phyloP scores from a whole-genome alignment of 2,329 filamentous ascomycete species.

The Hypoxylon sp. region DNA sequence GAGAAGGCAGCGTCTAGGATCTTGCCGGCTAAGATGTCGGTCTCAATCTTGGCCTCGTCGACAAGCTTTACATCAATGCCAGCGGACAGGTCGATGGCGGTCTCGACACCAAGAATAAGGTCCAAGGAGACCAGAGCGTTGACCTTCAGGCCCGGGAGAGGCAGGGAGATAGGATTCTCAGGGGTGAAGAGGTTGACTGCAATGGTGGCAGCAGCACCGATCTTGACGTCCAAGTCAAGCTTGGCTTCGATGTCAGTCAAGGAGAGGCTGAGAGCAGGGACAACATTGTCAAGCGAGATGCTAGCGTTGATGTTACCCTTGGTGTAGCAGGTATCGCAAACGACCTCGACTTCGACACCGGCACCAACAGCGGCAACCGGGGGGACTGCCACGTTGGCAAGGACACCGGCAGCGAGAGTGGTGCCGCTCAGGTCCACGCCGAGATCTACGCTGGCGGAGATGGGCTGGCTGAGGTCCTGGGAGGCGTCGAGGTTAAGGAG shows the following conservation, averaged over 20 bases:
- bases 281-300: slow-evolving; percentile 57
- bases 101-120: slow-evolving; percentile 64
- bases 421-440: slow-evolving; percentile 47
- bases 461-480: slow-evolving; percentile 44
- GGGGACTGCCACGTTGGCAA: slow-evolving; percentile 56
- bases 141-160: slow-evolving; percentile 58
- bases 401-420: slow-evolving; percentile 47
- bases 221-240: slow-evolving; percentile 62
- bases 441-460: slow-evolving; percentile 46
- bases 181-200: slow-evolving; percentile 64
- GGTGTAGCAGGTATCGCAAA: slow-evolving; percentile 64
- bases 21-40: slow-evolving; percentile 59
- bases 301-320: slow-evolving; percentile 62
- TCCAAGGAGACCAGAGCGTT: slow-evolving; percentile 65
- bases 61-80: slow-evolving; percentile 66
- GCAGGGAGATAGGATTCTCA: slow-evolving; percentile 59
- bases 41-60: slow-evolving; percentile 58
- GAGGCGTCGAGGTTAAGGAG: slow-evolving; percentile 37
- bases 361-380: slow-evolving; percentile 51
- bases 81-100: slow-evolving; percentile 63
- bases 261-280: slow-evolving; percentile 60
- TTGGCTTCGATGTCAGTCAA: slow-evolving; percentile 66
- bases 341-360: slow-evolving; percentile 52
- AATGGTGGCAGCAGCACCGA: slow-evolving; percentile 63
- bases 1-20: slow-evolving; percentile 64